Conservation (phyloP, 495 filamentous ascomycete species). For the Aspergillus taichungensis region DNA sequence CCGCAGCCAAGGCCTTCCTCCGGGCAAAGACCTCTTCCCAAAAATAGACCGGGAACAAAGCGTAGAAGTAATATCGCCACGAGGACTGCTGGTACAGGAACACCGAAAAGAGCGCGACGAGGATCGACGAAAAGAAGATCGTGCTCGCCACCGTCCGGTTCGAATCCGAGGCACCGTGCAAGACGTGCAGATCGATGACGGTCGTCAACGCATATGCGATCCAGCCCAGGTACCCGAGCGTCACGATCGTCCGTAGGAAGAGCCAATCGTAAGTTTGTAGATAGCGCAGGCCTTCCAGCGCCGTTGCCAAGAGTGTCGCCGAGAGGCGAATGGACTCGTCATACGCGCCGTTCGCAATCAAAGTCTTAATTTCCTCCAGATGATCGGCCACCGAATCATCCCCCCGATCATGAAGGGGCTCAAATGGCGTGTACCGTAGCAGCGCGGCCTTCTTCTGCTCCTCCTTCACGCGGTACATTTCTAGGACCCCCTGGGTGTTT, state of each 20-base stretch:
- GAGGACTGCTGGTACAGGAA: slow-evolving; percentile 74
- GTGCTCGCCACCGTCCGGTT: slow-evolving; percentile 53
- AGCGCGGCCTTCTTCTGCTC: slow-evolving; percentile 66
- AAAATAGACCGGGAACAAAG: slow-evolving; percentile 83
- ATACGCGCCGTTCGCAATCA: slow-evolving; percentile 58
- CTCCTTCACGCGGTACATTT: slow-evolving; percentile 97
- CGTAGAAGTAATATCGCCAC: slow-evolving; percentile 85
- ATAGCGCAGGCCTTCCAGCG: slow-evolving; percentile 81
- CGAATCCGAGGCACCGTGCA: slow-evolving; percentile 61
- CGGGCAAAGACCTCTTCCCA: slow-evolving; percentile 94
- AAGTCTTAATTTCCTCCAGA: slow-evolving; percentile 53
- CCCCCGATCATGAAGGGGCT: slow-evolving; percentile 45
- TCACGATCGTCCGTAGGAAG: slow-evolving; percentile 89
- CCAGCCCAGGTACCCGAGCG: slow-evolving; percentile 92
- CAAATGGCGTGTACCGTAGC: slow-evolving; percentile 68
- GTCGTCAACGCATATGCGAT: slow-evolving; percentile 91
- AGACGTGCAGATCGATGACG: slow-evolving; percentile 80
- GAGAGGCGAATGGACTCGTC: slow-evolving; percentile 70
- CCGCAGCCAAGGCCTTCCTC: slow-evolving; percentile 57
- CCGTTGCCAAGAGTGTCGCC: slow-evolving; percentile 63
- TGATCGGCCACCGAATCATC: slow-evolving; percentile 57
- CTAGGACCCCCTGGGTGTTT: slow-evolving; percentile 82
- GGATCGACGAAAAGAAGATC: slow-evolving; percentile 63
- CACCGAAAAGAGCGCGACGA: slow-evolving; percentile 66
- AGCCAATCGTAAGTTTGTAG: slow-evolving; percentile 97